phyloP scores from a whole-genome alignment of 2,329 filamentous ascomycete species.

The Aspergillaceae sp. region DNA sequence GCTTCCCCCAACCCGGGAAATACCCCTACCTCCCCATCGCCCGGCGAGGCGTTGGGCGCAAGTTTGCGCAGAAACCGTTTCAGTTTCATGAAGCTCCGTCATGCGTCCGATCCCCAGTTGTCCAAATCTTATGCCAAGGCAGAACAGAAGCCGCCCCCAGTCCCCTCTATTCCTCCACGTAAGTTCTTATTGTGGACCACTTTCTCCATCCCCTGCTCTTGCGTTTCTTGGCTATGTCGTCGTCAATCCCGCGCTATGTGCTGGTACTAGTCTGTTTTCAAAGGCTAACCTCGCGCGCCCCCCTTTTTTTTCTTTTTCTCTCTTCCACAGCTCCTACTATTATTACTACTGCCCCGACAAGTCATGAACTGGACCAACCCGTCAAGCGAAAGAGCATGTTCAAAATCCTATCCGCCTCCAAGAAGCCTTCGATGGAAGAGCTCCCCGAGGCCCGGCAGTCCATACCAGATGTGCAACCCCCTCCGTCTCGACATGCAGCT shows the following conservation, averaged over 20 bases:
- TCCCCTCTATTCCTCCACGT: slow-evolving; percentile 33
- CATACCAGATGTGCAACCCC: not conserved
- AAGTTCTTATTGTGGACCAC: slow-evolving; percentile 14
- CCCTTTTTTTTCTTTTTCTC: not conserved
- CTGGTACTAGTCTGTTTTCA: no score
- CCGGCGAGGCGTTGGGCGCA: slow-evolving; percentile 11
- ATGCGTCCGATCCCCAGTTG: slow-evolving; percentile 87
- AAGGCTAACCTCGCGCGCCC: slow-evolving; percentile 9
- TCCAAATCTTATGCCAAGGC: slow-evolving; percentile 62
- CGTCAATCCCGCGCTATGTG: no score
- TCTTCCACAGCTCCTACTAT: slow-evolving; percentile 52
- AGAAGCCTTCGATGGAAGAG: slow-evolving; percentile 26
- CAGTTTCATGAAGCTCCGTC: slow-evolving; percentile 71
- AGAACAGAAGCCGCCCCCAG: slow-evolving; percentile 44
- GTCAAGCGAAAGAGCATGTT: slow-evolving; percentile 33
- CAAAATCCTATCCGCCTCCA: slow-evolving; percentile 30
- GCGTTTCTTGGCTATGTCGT: no score
- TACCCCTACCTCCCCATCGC: slow-evolving; percentile 8
- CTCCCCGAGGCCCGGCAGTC: slow-evolving; percentile 10
- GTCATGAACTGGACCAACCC: slow-evolving; percentile 46
- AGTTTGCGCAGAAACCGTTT: slow-evolving; percentile 42
- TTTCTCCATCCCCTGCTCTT: no score
- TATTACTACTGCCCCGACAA: slow-evolving; percentile 84
- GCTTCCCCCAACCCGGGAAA: slow-evolving; percentile 9
- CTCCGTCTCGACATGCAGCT: slow-evolving; percentile 8